These are phyloP conservation scores for Rhizophagus sp. DNA, from an alignment of 192 early-diverging fungal species.

Conservation along the genomic window DNA sequence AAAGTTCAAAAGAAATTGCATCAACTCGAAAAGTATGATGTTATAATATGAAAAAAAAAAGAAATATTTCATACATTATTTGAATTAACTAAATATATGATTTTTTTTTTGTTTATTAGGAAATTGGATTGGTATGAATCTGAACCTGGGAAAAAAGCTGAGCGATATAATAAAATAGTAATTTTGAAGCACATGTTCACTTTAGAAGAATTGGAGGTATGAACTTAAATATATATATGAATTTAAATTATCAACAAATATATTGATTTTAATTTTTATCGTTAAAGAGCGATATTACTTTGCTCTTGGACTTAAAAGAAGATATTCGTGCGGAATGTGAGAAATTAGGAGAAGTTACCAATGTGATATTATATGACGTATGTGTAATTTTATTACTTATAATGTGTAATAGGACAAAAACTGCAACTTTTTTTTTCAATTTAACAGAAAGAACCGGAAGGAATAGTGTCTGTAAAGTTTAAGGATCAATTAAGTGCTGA, in stretches of 20 bases:
- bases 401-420: slow-evolving; percentile 32
- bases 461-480: slow-evolving; percentile 87
- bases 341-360: slow-evolving; percentile 90
- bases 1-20: slow-evolving; percentile 66
- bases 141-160: slow-evolving; percentile 62
- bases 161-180: slow-evolving; percentile 79
- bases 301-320: slow-evolving; percentile 89
- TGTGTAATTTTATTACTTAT: slow-evolving; percentile 35
- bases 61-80: background rate
- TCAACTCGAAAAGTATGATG: slow-evolving; percentile 72
- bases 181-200: slow-evolving; percentile 97
- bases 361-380: slow-evolving; percentile 93
- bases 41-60: no score
- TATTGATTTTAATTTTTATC: slow-evolving; percentile 2
- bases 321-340: slow-evolving; percentile 95
- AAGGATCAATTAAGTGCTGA: slow-evolving; percentile 76
- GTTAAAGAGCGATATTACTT: slow-evolving; percentile 72
- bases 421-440: slow-evolving; percentile 11
- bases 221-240: slow-evolving; percentile 1
- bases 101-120: slow-evolving; percentile 41
- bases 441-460: slow-evolving; percentile 69
- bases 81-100: background rate
- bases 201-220: slow-evolving; percentile 80
- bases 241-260: background rate
- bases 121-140: slow-evolving; percentile 93